Evolutionary conservation across 257 asterid species (phyloP), one percentile per base, ranked within the genome.

Genomic region (Capsicum chinense): DNA sequence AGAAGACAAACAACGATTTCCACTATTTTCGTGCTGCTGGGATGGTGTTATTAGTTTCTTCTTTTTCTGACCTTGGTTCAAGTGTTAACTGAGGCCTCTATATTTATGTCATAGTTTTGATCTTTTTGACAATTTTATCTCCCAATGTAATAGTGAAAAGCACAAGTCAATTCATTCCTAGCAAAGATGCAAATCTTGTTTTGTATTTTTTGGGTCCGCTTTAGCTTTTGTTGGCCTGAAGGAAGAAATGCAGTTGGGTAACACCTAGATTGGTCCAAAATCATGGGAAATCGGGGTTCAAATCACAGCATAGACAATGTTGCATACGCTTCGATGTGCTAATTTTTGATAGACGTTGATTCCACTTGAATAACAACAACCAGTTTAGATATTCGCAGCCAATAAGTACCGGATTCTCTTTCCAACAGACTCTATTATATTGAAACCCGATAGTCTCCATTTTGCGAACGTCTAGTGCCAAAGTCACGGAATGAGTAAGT

Each of bases 61-160:
- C 33, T 54, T 71, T 52, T 33, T 26, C 26, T 50, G 47, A 48
- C 64, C 66, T 26, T 54, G 82, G 64, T 26, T 78, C 81, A 78
- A 78, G 60, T 78, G 64, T 78, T 37, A 9, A 14, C 50, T 39
- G 64, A 78, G 50, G 64, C 50, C 15, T 78, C 15, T 78, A 78
- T 56, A 13, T 52, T 76, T 76, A 52, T 76, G 63, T 76, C 9
- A 52, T 78, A 78, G 33, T 35, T 78, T 78, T 78, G 12, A 14
- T 78, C 63, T 78, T 33, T 76, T 78, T 78, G 50, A 78, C 64
- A 52, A 78, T 78, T 78, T 78, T 78, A 54, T 33, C 82, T 78
- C 15, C 62, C 63, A 78, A 78, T 78, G 82, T 78, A 78, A 78
- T 54, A 54, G 66, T 54, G 64, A 54, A 74, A 74, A 21, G 4